Evolutionary conservation across 176 grass and related monocot species (phyloP), one percentile per base, ranked within the genome.

Genomic region (Avena insularis): DNA sequence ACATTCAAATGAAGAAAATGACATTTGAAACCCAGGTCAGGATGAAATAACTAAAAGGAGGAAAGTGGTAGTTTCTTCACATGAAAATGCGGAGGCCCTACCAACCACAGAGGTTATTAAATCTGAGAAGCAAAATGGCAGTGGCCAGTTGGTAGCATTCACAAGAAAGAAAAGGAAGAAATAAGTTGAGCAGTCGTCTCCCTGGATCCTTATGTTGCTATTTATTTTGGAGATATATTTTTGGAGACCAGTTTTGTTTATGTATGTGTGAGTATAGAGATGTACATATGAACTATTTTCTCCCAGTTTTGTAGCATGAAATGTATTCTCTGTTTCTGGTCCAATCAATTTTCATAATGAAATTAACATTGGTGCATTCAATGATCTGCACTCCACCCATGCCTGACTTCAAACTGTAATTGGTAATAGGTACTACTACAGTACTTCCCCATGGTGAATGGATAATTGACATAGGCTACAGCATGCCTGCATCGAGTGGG

Each of bases 131-230:
- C 55, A 63, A 48, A 50, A 36, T 70, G 29, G 63, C 40, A 43
- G 40, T 43, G 40, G 40, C 8, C 69, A 79, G 38, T 77, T 73
- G 75, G 59, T 75, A 27, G 9, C 80, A 58, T 84, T 90, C 51
- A 71, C 71, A n/a, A 82, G 71, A 86, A 79, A 65, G 79, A 87
- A 91, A 78, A 27, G 80, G 48, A 83, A 57, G 19, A 59, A 80
- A 77, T 36, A 40, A 43, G 49, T 36, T 20, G 46, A 2, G 46
- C 46, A 48, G 46, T 48, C 38, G 40, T 43, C 40, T 43, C 40
- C 40, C 40, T 43, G 5, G 8, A 6, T 43, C 40, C 40, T 43
- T 43, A 17, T 48, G 46, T 48, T 48, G 46, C 11, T 48, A 67
- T 66, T 59, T 21, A 14, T 65, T 31, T 31, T 31, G 23, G 23